Percentiles rank a stretch among this genome's conserved stretches.
Conservation (phyloP, 768 basidiomycete species). For the Hirschioporus abietinus region DNA sequence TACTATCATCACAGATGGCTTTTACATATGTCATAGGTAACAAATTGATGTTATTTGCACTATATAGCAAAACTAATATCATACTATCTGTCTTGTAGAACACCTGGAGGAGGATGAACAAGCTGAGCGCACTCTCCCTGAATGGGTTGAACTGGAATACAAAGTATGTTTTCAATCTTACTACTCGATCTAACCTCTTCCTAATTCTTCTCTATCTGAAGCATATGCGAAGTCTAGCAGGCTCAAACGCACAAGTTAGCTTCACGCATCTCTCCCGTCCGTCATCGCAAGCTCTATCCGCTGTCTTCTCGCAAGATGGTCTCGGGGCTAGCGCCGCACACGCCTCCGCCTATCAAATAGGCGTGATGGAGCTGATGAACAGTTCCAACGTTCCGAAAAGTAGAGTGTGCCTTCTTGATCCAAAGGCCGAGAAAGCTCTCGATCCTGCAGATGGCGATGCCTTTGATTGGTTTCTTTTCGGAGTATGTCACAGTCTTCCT, state of each 20-base stretch:
- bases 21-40: slow-evolving; percentile 56
- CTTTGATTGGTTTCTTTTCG: slow-evolving; percentile 90
- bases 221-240: slow-evolving; percentile 84
- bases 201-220: slow-evolving; percentile 25
- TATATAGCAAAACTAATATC: slow-evolving; percentile 9
- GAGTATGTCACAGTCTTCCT: slow-evolving; percentile 41
- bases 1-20: slow-evolving; percentile 26
- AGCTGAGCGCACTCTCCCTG: slow-evolving; percentile 61
- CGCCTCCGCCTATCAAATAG: slow-evolving; percentile 42
- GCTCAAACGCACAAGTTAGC: slow-evolving; percentile 54
- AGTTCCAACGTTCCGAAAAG: slow-evolving; percentile 36
- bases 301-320: slow-evolving; percentile 22
- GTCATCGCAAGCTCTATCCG: slow-evolving; percentile 51
- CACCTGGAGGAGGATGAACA: slow-evolving; percentile 95
- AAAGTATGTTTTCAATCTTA: slow-evolving; percentile 39
- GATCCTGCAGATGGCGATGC: slow-evolving; percentile 73
- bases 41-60: slow-evolving; percentile 12
- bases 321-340: slow-evolving; percentile 24
- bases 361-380: slow-evolving; percentile 59
- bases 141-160: slow-evolving; percentile 94
- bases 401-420: slow-evolving; percentile 90
- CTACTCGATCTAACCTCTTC: slow-evolving; percentile 9
- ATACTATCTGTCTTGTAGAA: slow-evolving; percentile 40
- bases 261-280: slow-evolving; percentile 85
- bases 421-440: slow-evolving; percentile 67